Evolutionary conservation across 2,329 filamentous ascomycete species (phyloP), one percentile per base, ranked within the genome.

Genomic region (Lasiodiplodia citricola): DNA sequence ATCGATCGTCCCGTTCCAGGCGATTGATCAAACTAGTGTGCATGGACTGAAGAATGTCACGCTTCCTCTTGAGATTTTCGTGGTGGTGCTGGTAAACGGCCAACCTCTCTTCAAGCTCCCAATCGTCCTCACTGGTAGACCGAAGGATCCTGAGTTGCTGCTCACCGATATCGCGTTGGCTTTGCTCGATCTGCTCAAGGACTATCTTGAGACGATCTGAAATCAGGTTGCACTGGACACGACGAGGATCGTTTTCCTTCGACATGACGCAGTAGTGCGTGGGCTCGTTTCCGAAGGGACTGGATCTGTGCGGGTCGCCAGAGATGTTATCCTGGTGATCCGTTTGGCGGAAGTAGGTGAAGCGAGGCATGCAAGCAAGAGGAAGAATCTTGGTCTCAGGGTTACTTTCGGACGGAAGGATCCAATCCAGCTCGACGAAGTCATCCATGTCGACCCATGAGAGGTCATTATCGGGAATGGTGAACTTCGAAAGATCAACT

Each of bases 381-480:
- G 96, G 96, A 66, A 99, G 81, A 56, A 99, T 99, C 79, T 96
- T 94, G 0, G 95, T 98, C 73, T 96, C 91, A 0, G 95, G 94
- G 72, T 97, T 96, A 38, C 91, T 89, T 76, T 97, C 93, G 16
- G 93, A 91, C 0, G 95, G 95, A 28, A 97, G 82, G 66, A 97
- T 94, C 95, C 95, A 98, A 77, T 97, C 96, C 25, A 99, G 83
- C 79, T 99, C 96, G 37, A 99, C 94, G 80, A 99, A 99, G 78
- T 99, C 96, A 77, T 99, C 96, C 94, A 99, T 98, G 76, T 99
- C 96, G 71, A 99, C 94, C 96, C 96, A 99, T 67, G 91, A 94
- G 73, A 94, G 90, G 75, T 99, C 96, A 67, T 96, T 92, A 78
- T 99, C 96, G 0, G 96, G 95, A 62, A 99, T 99, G 0, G 91